Percentiles rank a stretch among this genome's conserved stretches.
Conservation (phyloP, 2,329 filamentous ascomycete species). For the Alternaria alternata region DNA sequence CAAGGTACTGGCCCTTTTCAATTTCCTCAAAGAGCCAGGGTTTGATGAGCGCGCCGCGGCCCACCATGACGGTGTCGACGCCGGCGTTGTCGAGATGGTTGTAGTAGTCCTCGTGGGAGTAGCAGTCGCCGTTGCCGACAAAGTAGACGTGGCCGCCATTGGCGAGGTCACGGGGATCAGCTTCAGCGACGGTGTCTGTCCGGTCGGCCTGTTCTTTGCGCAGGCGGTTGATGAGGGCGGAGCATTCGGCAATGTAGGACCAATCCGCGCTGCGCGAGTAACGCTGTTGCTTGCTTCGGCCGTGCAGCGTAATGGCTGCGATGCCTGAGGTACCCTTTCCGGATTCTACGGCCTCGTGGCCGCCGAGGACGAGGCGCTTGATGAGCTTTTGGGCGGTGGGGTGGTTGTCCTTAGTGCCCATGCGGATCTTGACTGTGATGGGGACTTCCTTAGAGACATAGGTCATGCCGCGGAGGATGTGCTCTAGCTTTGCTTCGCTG, state of each 20-base stretch:
- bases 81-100: conserved; percentile 76
- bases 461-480: conserved; percentile 96
- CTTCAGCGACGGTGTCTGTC: conserved; percentile 78
- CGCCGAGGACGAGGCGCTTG: conserved; percentile 82
- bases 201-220: conserved; percentile 72
- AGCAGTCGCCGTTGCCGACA: conserved; percentile 95
- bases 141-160: conserved; percentile 81
- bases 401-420: conserved; percentile 80
- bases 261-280: conserved; percentile 95
- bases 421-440: conserved; percentile 93
- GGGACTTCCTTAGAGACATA: conserved; percentile 88
- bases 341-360: conserved; percentile 71
- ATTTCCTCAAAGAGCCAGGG: conserved; percentile 99
- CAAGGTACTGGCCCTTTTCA: conserved; percentile 86
- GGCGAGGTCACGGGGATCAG: conserved; percentile 76
- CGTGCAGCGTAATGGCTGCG: conserved; percentile 95
- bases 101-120: conserved; percentile 88
- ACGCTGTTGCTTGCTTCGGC: conserved; percentile 89
- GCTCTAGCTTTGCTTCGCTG: conserved; percentile 84
- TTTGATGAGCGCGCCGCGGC: conserved; percentile 94
- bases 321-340: conserved; percentile 74
- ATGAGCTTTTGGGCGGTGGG: conserved; percentile 84
- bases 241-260: conserved; percentile 91
- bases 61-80: conserved; percentile 96
- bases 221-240: conserved; percentile 81